These are phyloP conservation scores for Incumbomyces lentus DNA, from an alignment of 2,329 filamentous ascomycete genomes.

Conservation along the genomic window DNA sequence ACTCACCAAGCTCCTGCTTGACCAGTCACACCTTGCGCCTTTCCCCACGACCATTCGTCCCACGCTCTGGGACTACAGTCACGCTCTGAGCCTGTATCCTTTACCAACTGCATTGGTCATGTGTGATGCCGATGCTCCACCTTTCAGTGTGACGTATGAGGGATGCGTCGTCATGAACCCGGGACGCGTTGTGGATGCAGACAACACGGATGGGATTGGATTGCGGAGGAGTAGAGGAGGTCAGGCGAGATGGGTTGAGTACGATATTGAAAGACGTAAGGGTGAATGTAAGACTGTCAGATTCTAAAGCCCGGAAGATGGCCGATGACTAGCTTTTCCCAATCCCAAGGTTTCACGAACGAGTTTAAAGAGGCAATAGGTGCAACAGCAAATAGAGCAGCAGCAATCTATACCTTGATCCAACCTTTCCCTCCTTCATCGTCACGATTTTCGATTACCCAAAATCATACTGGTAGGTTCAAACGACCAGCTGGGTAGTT, in stretches of 20 bases:
- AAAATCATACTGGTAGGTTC: too few relatives aligned
- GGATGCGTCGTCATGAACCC: slow-evolving; percentile 96
- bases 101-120: slow-evolving; percentile 75
- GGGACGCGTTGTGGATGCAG: slow-evolving; percentile 51
- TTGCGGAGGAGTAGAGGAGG: background rate
- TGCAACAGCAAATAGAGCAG: too few relatives aligned
- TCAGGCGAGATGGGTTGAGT: background rate
- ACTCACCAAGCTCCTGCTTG: slow-evolving; percentile 81
- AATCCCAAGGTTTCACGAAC: too few relatives aligned
- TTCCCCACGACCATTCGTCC: slow-evolving; percentile 73
- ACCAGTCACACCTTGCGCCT: slow-evolving; percentile 79
- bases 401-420: too few relatives aligned
- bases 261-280: background rate
- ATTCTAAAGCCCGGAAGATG: background rate
- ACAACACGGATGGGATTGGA: background rate
- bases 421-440: too few relatives aligned
- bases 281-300: background rate
- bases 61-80: slow-evolving; percentile 79
- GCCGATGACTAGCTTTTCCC: too few relatives aligned
- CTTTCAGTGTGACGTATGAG: slow-evolving; percentile 85
- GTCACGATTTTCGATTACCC: too few relatives aligned
- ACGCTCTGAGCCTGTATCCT: slow-evolving; percentile 71
- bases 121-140: slow-evolving; percentile 67
- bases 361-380: too few relatives aligned
- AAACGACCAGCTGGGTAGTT: too few relatives aligned